These are phyloP conservation scores for Flaveria brownii DNA, from an alignment of 129 eudicot genomes.

Conservation along the genomic window DNA sequence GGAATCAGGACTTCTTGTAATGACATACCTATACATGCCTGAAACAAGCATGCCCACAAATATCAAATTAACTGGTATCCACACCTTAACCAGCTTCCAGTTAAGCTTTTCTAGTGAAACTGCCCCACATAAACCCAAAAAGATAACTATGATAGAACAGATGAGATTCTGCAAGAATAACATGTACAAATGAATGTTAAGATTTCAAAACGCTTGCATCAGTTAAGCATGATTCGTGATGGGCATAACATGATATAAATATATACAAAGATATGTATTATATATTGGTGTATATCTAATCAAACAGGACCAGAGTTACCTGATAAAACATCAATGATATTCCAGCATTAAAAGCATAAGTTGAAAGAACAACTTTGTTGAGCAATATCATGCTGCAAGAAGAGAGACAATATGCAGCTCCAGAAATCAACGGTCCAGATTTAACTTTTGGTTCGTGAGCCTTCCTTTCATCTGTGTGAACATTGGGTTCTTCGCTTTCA, in stretches of 20 bases:
- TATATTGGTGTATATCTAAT: neutral
- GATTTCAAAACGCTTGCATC: neutral
- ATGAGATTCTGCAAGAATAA: conserved; percentile 63
- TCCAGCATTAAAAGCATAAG: conserved; percentile 73
- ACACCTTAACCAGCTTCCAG: conserved; percentile 70
- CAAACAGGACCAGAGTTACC: conserved; percentile 25
- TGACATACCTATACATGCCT: conserved; percentile 76
- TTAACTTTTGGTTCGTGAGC: conserved; percentile 47
- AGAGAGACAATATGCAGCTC: conserved; percentile 75
- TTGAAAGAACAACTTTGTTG: conserved; percentile 72
- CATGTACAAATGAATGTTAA: neutral
- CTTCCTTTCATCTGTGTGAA: conserved; percentile 42
- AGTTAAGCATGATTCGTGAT: neutral
- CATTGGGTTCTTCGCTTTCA: conserved; percentile 25
- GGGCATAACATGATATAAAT: neutral
- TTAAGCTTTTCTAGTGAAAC: conserved; percentile 62
- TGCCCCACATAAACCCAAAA: conserved; percentile 61
- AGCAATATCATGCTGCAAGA: conserved; percentile 92
- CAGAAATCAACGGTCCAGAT: conserved; percentile 64
- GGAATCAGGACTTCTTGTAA: neutral
- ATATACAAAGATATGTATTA: conserved; percentile 7
- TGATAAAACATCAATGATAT: conserved; percentile 86
- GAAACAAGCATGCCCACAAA: conserved; percentile 86
- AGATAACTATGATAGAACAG: conserved; percentile 55
- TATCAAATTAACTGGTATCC: conserved; percentile 76